Conservation (phyloP, 1,284 basidiomycete species). For the Leccinum subrobustum region DNA sequence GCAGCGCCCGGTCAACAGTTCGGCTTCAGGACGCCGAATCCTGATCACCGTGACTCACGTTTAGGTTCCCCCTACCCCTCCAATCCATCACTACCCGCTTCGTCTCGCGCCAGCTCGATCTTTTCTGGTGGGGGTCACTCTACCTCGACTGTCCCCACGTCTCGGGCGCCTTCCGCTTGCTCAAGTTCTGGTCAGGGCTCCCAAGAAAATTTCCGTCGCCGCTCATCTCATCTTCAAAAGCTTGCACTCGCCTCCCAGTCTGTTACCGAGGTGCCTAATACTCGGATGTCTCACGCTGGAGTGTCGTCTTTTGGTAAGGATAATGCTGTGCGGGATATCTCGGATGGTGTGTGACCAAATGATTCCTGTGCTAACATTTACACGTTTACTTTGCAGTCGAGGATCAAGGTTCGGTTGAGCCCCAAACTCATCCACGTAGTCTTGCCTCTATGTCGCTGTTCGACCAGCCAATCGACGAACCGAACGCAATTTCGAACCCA, state of each 20-base stretch:
- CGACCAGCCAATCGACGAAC: neutral
- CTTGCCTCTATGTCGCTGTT: too few species aligned
- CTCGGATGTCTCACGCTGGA: neutral
- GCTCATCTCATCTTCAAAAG: neutral
- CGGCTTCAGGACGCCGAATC: neutral
- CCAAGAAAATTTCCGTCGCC: neutral
- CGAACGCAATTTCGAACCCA: too few species aligned
- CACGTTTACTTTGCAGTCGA: too few species aligned
- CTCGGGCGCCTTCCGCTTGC: neutral
- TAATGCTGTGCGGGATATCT: too few species aligned
- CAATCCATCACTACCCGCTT: neutral
- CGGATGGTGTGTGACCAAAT: neutral
- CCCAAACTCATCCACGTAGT: too few species aligned
- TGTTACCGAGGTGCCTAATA: neutral
- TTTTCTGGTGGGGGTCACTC: neutral
- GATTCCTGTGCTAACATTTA: too few species aligned
- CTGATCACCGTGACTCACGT: neutral
- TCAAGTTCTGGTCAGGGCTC: neutral
- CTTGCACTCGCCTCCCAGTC: neutral
- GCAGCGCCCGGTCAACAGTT: neutral
- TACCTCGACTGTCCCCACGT: neutral
- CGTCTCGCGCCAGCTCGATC: neutral
- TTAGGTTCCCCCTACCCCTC: neutral
- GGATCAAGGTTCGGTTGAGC: too few species aligned
- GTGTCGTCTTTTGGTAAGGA: neutral